These are phyloP conservation scores for Austroboletus sp. DNA, from an alignment of 1,284 basidiomycete genomes.

Conservation along the genomic window DNA sequence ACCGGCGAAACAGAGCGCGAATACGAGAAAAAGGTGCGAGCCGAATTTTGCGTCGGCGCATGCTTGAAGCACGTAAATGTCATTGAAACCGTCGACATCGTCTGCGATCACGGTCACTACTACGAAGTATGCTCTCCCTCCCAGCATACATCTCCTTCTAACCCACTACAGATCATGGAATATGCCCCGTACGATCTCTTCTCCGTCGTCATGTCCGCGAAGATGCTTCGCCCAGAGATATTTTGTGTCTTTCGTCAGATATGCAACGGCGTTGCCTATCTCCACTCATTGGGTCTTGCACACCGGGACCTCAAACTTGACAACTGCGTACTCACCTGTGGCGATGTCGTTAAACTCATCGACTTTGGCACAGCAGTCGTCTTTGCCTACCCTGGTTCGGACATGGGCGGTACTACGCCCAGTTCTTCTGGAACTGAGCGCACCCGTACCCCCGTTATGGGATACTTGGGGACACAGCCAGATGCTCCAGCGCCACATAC, in stretches of 20 bases:
- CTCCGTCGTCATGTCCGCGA: constrained; percentile 98
- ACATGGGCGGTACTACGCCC: constrained; percentile 25
- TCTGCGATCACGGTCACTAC: constrained; percentile 94
- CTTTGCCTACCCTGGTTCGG: constrained; percentile 91
- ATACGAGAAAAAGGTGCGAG: constrained; percentile 98
- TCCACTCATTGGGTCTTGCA: constrained; percentile 94
- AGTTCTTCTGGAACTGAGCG: constrained; percentile 9
- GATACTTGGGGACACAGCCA: constrained; percentile 20
- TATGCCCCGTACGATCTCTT: constrained; percentile 98
- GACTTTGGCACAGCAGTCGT: constrained; percentile 99
- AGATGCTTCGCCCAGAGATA: constrained; percentile 96
- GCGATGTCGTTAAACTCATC: constrained; percentile 96
- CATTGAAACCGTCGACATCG: constrained; percentile 97
- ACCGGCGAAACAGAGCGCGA: constrained; percentile 88
- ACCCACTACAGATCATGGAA: constrained; percentile 80
- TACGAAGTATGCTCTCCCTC: constrained; percentile 69
- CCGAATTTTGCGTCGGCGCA: constrained; percentile 96
- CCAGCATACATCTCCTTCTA: constrained; percentile 5
- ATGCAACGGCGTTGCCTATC: constrained; percentile 94
- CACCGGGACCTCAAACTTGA: constrained; percentile 99
- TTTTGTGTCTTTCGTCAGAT: constrained; percentile 99
- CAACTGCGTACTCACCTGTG: constrained; percentile 96
- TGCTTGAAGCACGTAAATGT: constrained; percentile 94
- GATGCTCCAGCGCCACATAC: constrained; percentile 29
- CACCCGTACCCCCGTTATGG: constrained; percentile 12